Percentiles rank a stretch among this genome's conserved stretches.
These are phyloP conservation scores for Chlamydomonas reinhardtii DNA, from an alignment of 163 green algal species.

Conservation along the genomic window DNA sequence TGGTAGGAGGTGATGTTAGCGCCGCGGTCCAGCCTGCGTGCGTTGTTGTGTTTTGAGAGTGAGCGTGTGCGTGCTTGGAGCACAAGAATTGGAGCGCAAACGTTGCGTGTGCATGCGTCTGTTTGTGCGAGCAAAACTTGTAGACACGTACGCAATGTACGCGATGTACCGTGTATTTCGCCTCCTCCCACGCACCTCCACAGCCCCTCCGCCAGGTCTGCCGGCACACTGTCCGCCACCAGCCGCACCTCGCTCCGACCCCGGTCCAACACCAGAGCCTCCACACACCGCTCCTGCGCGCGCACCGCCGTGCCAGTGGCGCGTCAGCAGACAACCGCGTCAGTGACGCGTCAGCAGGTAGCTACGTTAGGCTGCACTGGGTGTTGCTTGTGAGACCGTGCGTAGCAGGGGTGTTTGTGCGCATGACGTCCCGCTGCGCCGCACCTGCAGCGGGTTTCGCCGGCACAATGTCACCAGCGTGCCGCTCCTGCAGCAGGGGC, in stretches of 20 bases:
- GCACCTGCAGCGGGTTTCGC: slow-evolving; percentile 37
- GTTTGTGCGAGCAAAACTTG: too few species aligned
- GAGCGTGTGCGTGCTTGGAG: neutral
- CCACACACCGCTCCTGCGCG: slow-evolving; percentile 34
- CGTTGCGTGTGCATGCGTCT: too few species aligned
- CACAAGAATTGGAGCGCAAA: neutral
- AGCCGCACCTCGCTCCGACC: slow-evolving; percentile 47
- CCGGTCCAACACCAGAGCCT: slow-evolving; percentile 49
- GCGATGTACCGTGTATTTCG: too few species aligned
- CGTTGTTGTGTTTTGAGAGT: neutral
- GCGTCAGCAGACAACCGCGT: too few species aligned
- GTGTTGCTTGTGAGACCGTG: too few species aligned
- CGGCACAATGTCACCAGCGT: slow-evolving; percentile 60
- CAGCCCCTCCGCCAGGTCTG: slow-evolving; percentile 8
- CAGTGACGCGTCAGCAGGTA: too few species aligned
- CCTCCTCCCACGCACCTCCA: too few species aligned
- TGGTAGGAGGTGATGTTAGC: slow-evolving; percentile 63
- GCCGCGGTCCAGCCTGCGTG: slow-evolving; percentile 59
- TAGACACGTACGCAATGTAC: too few species aligned
- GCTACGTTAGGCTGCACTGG: too few species aligned
- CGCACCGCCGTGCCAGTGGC: too few species aligned
- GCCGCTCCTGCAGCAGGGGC: slow-evolving; percentile 29
- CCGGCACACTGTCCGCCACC: slow-evolving; percentile 32
- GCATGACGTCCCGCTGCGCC: too few species aligned
- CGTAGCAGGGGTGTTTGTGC: too few species aligned